These are phyloP conservation scores for Diaporthe vexans DNA, from an alignment of 2,329 filamentous ascomycete species.

Conservation along the genomic window DNA sequence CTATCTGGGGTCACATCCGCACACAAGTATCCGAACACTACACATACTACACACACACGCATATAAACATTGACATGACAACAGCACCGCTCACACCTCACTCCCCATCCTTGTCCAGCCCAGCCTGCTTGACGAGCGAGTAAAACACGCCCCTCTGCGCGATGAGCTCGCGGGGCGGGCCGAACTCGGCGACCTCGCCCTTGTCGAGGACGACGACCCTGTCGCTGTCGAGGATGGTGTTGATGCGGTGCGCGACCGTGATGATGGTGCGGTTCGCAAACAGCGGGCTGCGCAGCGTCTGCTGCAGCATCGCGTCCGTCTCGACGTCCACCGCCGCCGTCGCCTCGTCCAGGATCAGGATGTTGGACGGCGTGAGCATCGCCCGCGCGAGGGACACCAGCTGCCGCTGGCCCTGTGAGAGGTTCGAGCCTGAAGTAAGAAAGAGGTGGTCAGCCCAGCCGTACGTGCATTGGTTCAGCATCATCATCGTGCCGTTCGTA, in stretches of 20 bases:
- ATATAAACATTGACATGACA: not conserved
- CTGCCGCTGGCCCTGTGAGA: conserved; percentile 95
- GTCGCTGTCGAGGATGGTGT: conserved; percentile 92
- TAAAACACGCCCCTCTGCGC: conserved; percentile 85
- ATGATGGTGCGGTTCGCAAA: conserved; percentile 97
- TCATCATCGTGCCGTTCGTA: not conserved
- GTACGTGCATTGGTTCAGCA: not conserved
- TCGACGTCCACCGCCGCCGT: conserved; percentile 82
- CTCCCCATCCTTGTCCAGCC: conserved; percentile 69
- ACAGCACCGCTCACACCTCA: conserved; percentile 10
- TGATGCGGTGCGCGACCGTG: conserved; percentile 97
- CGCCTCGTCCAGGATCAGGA: conserved; percentile 96
- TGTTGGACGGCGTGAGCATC: conserved; percentile 94
- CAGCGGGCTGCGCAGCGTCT: conserved; percentile 72
- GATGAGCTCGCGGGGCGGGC: conserved; percentile 84
- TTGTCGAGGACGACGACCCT: conserved; percentile 94
- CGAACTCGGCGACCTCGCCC: conserved; percentile 92
- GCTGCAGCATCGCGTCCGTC: conserved; percentile 77
- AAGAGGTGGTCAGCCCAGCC: conserved; percentile 2
- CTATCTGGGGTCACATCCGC: not conserved
- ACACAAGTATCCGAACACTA: not conserved
- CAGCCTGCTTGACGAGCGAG: conserved; percentile 91
- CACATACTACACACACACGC: not conserved
- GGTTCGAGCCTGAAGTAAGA: conserved; percentile 79
- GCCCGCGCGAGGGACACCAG: conserved; percentile 94